Base-by-base conservation (phyloP, 805 yeast species). In the Candida ponderosae region DNA sequence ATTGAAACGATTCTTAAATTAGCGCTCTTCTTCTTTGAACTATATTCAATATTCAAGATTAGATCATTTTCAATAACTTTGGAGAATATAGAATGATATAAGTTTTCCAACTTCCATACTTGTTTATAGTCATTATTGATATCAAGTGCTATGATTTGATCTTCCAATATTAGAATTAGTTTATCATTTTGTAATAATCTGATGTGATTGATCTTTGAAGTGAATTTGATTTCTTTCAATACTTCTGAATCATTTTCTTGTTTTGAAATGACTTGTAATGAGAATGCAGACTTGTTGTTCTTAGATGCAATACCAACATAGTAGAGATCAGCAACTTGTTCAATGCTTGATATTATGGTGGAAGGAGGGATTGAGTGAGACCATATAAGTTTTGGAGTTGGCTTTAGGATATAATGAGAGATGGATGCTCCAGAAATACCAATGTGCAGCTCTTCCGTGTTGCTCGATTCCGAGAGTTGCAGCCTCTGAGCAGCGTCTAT, bases 381-480 rank as follows among this genome's bases (percentile, higher is more conserved):
- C 79, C 78, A 72, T 31, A 66, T 54, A 32, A 72, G 56, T 46
- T 68, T 70, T 9, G 79, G 79, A 28, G 73, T 63, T 30, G 79
- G 79, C 38, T 60, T 68, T 36, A 72, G 57, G 18, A 70, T 58
- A 47, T 70, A 70, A 26, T 48, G 48, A 5, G 54, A 48, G 31
- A 53, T 43, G 13, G 56, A 48, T 5, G 56, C 48, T 17, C 57
- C 56, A 18, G 56, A 51, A 18, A 53, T 47, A 36, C 56, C 57
- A 29, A 53, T 41, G 40, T 44, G 43, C 1, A 53, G 32, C 13
- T 42, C 49, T 5, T 50, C 50, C 3, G 46, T 33, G 21, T 40
- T 41, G 27, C 45, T 43, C 5, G 40, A 35, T 17, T 36, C 31
- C 3, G 44, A 21, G 11, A 48, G 37, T 16, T 35, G 37, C 6